These are phyloP conservation scores for Calonectria naviculata DNA, from an alignment of 2,329 filamentous ascomycete species.

Conservation along the genomic window DNA sequence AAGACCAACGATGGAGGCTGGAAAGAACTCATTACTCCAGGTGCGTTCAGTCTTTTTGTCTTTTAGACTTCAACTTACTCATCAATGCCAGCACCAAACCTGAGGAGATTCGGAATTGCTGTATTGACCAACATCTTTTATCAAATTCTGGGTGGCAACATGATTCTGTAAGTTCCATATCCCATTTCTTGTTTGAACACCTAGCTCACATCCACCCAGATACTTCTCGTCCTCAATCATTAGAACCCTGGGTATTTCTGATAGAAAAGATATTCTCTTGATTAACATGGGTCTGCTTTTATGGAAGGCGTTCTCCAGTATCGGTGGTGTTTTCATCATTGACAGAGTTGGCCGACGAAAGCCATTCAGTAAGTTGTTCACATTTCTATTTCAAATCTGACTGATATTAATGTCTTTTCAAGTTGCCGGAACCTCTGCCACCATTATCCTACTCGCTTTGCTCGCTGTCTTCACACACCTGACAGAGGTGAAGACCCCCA, in stretches of 20 bases:
- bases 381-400: not conserved
- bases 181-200: not conserved
- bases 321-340: conserved; percentile 16
- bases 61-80: not conserved
- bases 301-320: conserved; percentile 15
- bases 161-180: conserved; percentile 12
- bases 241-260: not conserved
- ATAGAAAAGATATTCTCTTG: not conserved
- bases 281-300: conserved; percentile 15
- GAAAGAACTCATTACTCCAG: conserved; percentile 15
- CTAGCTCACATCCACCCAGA: not conserved
- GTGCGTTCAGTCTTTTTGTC: not conserved
- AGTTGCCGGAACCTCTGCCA: conserved; percentile 3
- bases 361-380: conserved; percentile 5
- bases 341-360: conserved; percentile 17
- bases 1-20: conserved; percentile 11
- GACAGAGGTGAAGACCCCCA: not conserved
- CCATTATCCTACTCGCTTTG: not conserved
- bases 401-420: not conserved
- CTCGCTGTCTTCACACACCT: conserved; percentile 10
- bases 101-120: conserved; percentile 12
- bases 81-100: conserved; percentile 9
- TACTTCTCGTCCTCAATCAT: conserved; percentile 18
- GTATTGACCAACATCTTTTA: conserved; percentile 18
- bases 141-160: conserved; percentile 18